Evolutionary conservation across 2,329 filamentous ascomycete species (phyloP).

Genomic region (Xylariaceae sp.): DNA sequence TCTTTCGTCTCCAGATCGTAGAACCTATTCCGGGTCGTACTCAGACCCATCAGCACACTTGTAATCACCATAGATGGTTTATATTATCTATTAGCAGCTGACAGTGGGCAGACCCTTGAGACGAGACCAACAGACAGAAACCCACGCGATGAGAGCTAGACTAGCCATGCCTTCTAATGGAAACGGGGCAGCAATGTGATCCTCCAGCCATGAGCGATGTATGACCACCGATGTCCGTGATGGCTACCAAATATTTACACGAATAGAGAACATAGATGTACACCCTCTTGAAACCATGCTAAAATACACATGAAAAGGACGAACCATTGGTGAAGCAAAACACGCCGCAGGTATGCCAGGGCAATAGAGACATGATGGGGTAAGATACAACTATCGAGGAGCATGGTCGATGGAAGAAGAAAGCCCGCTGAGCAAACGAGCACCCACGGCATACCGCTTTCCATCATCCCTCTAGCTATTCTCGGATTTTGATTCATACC

Average conservation of each 20-base stretch:
- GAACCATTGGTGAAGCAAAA: slow-evolving; percentile 10
- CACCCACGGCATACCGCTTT: slow-evolving; percentile 4
- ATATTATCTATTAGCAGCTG: background rate
- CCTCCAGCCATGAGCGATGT: background rate
- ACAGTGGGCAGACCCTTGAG: background rate
- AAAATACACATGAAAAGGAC: background rate
- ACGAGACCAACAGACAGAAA: background rate
- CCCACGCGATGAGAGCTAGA: background rate
- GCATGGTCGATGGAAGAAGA: background rate
- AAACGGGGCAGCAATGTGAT: background rate
- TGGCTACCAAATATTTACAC: background rate
- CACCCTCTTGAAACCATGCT: background rate
- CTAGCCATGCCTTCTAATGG: background rate
- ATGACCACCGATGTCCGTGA: background rate
- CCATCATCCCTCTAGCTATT: slow-evolving; percentile 2
- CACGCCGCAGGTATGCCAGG: slow-evolving; percentile 14
- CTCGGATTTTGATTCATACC: slow-evolving; percentile 7
- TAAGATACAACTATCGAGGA: slow-evolving; percentile 3
- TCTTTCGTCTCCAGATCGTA: background rate
- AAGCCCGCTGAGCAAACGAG: background rate
- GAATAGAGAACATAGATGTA: background rate
- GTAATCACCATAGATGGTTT: background rate
- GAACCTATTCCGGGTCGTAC: background rate
- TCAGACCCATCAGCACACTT: background rate
- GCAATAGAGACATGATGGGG: slow-evolving; percentile 5